Conservation (phyloP, 352 stramenopile species). For the Phytophthora melonis region DNA sequence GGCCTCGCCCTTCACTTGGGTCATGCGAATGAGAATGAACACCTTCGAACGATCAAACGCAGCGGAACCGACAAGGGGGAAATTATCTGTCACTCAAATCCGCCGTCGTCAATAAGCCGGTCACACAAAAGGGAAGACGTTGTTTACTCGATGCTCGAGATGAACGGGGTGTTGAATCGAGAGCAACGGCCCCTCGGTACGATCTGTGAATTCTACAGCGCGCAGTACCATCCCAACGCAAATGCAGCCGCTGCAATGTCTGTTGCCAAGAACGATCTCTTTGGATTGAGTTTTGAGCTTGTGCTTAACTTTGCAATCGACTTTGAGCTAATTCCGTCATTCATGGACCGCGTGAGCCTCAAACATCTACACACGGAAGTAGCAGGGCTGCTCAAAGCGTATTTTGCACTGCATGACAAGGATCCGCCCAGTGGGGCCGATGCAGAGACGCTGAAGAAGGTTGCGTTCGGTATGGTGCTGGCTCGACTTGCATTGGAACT, state of each 20-base stretch:
- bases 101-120: constrained; percentile 26
- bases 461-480: constrained; percentile 72
- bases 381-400: constrained; percentile 65
- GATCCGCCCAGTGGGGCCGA: constrained; percentile 56
- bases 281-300: constrained; percentile 70
- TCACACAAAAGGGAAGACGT: constrained; percentile 62
- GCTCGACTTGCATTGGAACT: constrained; percentile 76
- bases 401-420: constrained; percentile 67
- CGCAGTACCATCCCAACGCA: constrained; percentile 51
- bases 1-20: constrained; percentile 56
- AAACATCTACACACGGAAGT: constrained; percentile 77
- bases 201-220: constrained; percentile 83
- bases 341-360: constrained; percentile 83
- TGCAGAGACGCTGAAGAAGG: constrained; percentile 74
- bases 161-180: constrained; percentile 66
- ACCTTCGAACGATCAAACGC: constrained; percentile 6
- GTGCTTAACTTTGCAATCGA: constrained; percentile 81
- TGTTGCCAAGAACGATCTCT: constrained; percentile 54
- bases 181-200: constrained; percentile 73
- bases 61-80: constrained; percentile 15
- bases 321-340: constrained; percentile 83
- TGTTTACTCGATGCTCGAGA: constrained; percentile 83
- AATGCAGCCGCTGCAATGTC: constrained; percentile 18
- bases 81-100: constrained; percentile 30
- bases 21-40: constrained; percentile 31